These are phyloP conservation scores for Oryza coarctata DNA, from an alignment of 176 grass and related monocot genomes.

Conservation along the genomic window DNA sequence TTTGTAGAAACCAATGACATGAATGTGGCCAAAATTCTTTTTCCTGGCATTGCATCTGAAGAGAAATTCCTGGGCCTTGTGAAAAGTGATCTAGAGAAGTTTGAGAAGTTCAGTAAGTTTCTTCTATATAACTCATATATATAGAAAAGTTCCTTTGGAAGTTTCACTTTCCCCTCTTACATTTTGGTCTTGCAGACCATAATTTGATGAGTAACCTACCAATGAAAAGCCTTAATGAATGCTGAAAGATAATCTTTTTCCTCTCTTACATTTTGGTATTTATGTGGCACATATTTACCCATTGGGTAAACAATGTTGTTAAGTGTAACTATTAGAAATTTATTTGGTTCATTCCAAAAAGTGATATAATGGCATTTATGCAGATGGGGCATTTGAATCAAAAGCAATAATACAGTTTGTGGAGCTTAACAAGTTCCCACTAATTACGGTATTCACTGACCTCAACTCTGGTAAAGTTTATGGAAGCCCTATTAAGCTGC, in stretches of 20 bases:
- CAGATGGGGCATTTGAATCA: conserved; percentile 82
- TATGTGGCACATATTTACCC: background rate
- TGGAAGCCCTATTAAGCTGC: conserved; percentile 80
- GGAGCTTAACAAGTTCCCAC: conserved; percentile 75
- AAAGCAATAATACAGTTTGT: conserved; percentile 74
- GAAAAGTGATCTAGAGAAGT: conserved; percentile 72
- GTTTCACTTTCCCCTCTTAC: background rate
- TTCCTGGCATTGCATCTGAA: conserved; percentile 55
- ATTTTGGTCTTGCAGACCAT: background rate
- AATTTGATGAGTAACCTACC: background rate
- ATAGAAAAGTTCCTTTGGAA: background rate
- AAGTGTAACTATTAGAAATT: background rate
- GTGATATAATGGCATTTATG: conserved; percentile 37
- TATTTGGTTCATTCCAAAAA: background rate
- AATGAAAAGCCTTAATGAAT: background rate
- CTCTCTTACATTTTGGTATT: background rate
- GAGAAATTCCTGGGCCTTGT: conserved; percentile 84
- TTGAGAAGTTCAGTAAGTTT: conserved; percentile 83
- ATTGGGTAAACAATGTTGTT: background rate
- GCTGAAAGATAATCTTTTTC: background rate
- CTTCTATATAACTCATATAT: background rate
- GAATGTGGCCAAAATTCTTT: conserved; percentile 69
- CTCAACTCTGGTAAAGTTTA: conserved; percentile 88
- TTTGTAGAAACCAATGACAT: conserved; percentile 85
- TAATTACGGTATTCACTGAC: conserved; percentile 83